These are phyloP conservation scores for Melastoma candidum DNA, from an alignment of 441 rosid species.

Conservation along the genomic window DNA sequence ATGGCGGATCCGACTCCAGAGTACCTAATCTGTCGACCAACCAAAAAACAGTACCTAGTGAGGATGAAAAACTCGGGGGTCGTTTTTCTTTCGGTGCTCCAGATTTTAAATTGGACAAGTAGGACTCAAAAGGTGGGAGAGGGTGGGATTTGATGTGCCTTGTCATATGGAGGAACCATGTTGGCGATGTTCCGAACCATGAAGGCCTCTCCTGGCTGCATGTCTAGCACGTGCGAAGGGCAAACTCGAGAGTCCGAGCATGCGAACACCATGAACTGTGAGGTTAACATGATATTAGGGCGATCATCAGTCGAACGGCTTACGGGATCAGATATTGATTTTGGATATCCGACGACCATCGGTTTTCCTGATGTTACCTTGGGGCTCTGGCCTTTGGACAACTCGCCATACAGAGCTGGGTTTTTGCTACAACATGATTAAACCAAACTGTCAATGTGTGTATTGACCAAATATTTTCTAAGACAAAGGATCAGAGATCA, in stretches of 20 bases:
- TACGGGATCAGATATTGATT: no score
- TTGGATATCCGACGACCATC: no score
- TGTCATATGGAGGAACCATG: slow-evolving; percentile 79
- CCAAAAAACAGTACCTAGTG: background rate
- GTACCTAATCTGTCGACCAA: slow-evolving; percentile 34
- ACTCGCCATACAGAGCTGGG: slow-evolving; percentile 61
- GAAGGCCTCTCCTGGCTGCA: slow-evolving; percentile 96
- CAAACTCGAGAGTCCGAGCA: slow-evolving; percentile 97
- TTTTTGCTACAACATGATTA: slow-evolving; percentile 35
- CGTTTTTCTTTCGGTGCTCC: no score
- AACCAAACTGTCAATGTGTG: background rate
- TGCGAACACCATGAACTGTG: slow-evolving; percentile 94
- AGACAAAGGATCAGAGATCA: background rate
- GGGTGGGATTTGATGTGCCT: slow-evolving; percentile 24
- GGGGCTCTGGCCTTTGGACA: slow-evolving; percentile 92
- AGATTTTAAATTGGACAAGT: no score
- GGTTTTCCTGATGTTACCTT: slow-evolving; percentile 32
- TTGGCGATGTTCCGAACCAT: slow-evolving; percentile 92
- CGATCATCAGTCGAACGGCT: no score
- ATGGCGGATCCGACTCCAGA: slow-evolving; percentile 80
- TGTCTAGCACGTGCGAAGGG: slow-evolving; percentile 80
- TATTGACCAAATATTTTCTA: background rate
- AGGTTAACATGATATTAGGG: background rate
- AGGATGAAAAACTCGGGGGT: no score
- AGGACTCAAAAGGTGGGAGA: slow-evolving; percentile 5